These are phyloP conservation scores for Debaryomyces udenii DNA, from an alignment of 1,139 yeast genomes.

Conservation along the genomic window DNA sequence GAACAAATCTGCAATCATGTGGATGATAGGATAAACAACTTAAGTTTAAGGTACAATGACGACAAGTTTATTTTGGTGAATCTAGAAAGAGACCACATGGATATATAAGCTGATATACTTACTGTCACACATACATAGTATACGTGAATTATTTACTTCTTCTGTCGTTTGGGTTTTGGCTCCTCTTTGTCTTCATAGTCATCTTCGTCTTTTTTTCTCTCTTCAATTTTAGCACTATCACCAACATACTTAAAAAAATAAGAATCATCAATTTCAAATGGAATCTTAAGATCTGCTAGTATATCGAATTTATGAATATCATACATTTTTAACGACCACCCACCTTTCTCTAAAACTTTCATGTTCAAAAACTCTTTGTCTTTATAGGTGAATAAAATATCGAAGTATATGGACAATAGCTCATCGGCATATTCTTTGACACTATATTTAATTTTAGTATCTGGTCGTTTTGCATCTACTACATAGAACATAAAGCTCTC, in stretches of 20 bases:
- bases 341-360: slow-evolving; percentile 36
- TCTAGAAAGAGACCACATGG: slow-evolving; percentile 42
- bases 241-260: slow-evolving; percentile 12
- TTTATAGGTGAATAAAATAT: slow-evolving; percentile 15
- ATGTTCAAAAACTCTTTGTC: slow-evolving; percentile 17
- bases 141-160: slow-evolving; percentile 1
- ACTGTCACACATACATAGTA: slow-evolving; percentile 4
- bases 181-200: slow-evolving; percentile 11
- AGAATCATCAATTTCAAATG: slow-evolving; percentile 21
- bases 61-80: slow-evolving; percentile 42
- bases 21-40: slow-evolving; percentile 33
- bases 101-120: slow-evolving; percentile 20
- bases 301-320: slow-evolving; percentile 27
- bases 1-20: slow-evolving; percentile 39
- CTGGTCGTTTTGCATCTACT: slow-evolving; percentile 31
- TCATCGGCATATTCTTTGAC: slow-evolving; percentile 46
- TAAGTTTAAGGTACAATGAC: slow-evolving; percentile 35
- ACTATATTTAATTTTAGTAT: slow-evolving; percentile 42
- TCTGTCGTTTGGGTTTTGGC: slow-evolving; percentile 10
- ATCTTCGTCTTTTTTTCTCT: slow-evolving; percentile 9
- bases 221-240: slow-evolving; percentile 5
- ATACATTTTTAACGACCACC: slow-evolving; percentile 41
- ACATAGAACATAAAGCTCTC: slow-evolving; percentile 45
- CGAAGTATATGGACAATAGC: slow-evolving; percentile 28
- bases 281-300: slow-evolving; percentile 28